These are phyloP conservation scores for Ganoderma lingzhi DNA, from an alignment of 1,284 basidiomycete genomes.

Conservation along the genomic window DNA sequence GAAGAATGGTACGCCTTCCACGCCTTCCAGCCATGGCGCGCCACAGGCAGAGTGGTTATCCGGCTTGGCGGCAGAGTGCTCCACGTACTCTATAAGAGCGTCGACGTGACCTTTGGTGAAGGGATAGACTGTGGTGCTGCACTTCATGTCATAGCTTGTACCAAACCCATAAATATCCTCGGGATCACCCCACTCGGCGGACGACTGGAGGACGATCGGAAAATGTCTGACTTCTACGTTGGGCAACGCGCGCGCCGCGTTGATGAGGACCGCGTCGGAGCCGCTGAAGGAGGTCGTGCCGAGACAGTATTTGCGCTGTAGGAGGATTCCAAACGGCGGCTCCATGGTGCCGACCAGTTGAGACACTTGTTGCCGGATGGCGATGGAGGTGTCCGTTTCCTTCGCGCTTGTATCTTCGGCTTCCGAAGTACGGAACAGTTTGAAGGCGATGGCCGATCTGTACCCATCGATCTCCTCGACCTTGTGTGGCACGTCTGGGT, in stretches of 20 bases:
- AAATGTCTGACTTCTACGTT: constrained; percentile 36
- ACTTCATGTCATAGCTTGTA: constrained; percentile 1
- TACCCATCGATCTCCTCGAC: constrained; percentile 35
- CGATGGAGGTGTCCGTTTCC: not conserved
- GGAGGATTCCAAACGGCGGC: constrained; percentile 40
- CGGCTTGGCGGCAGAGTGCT: not conserved
- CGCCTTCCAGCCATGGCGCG: constrained; percentile 23
- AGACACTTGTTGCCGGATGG: constrained; percentile 8
- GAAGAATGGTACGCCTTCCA: constrained; percentile 39
- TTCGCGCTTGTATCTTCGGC: not conserved
- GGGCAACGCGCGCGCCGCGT: constrained; percentile 23
- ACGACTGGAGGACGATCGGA: constrained; percentile 35
- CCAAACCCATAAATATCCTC: constrained; percentile 10
- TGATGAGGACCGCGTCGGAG: constrained; percentile 37
- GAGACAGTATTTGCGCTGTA: constrained; percentile 40
- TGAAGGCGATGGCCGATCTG: constrained; percentile 45
- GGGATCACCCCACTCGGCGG: constrained; percentile 13
- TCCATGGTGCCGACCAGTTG: constrained; percentile 27
- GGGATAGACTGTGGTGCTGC: constrained; percentile 33
- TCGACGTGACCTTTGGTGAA: constrained; percentile 41
- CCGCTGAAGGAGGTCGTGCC: constrained; percentile 37
- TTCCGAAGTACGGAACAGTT: constrained; percentile 36
- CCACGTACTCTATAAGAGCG: constrained; percentile 8
- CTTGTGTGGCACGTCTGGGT: constrained; percentile 47
- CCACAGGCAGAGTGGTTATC: constrained; percentile 10